phyloP scores from a whole-genome alignment of 2,329 filamentous ascomycete species.

The Davidsoniella eucalypti region DNA sequence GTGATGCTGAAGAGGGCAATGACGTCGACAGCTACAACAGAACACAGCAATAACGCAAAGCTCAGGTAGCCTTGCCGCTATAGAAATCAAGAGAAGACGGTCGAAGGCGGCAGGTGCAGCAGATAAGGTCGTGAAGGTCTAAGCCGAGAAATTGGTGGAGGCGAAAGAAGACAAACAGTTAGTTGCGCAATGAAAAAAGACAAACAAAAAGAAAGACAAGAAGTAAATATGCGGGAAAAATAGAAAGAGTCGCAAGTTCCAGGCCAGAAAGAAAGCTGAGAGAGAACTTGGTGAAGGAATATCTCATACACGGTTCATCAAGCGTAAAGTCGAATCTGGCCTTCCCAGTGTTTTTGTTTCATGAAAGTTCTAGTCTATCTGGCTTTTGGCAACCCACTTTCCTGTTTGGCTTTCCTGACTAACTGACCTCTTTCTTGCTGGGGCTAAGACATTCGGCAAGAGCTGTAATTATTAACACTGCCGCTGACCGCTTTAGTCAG shows the following conservation, averaged over 20 bases:
- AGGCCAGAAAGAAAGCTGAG: background rate
- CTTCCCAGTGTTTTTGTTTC: background rate
- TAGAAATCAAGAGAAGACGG: background rate
- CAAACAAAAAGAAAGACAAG: constrained; percentile 1
- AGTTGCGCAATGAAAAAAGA: background rate
- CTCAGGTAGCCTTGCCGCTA: background rate
- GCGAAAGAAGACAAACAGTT: background rate
- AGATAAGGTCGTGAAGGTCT: background rate
- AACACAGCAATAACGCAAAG: background rate
- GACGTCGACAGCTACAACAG: background rate
- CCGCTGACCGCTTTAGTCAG: background rate
- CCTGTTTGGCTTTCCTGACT: background rate
- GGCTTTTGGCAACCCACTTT: constrained; percentile 6
- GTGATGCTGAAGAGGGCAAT: too few species aligned
- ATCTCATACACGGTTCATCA: background rate
- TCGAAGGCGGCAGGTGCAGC: background rate
- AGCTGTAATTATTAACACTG: background rate
- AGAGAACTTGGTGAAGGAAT: background rate
- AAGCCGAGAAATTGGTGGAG: background rate
- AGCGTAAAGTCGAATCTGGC: constrained; percentile 6
- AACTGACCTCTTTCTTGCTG: too few species aligned
- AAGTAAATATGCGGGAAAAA: constrained; percentile 1
- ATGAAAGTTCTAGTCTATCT: constrained; percentile 10
- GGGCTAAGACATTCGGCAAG: too few species aligned
- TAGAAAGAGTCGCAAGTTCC: background rate